Percentiles rank a stretch among this genome's conserved stretches.
Evolutionary conservation across 2,329 filamentous ascomycete species (phyloP).

Genomic region (Trichoderma koningiopsis): DNA sequence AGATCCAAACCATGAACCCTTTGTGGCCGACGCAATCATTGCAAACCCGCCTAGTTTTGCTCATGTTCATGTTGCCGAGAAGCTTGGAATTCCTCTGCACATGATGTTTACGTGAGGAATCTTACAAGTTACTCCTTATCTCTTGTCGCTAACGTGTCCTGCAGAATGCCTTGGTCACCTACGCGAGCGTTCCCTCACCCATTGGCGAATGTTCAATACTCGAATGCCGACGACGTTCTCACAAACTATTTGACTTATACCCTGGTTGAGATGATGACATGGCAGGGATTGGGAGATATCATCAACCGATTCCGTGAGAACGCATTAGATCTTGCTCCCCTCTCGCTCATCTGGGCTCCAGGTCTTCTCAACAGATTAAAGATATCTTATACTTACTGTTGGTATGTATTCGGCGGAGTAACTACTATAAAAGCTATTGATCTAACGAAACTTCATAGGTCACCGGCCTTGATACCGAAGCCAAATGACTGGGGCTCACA

Average conservation of each 20-base stretch:
- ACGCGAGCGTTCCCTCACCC: conserved; percentile 86
- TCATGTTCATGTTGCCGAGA: conserved; percentile 74
- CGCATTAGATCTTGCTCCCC: conserved; percentile 71
- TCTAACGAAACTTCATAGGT: conserved; percentile 42
- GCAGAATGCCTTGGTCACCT: conserved; percentile 88
- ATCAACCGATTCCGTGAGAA: conserved; percentile 85
- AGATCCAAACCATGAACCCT: conserved; percentile 57
- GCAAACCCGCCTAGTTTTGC: conserved; percentile 79
- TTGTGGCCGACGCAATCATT: conserved; percentile 81
- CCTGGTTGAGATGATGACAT: conserved; percentile 87
- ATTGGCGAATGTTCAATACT: conserved; percentile 76
- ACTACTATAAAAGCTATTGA: neutral
- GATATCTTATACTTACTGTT: conserved; percentile 89
- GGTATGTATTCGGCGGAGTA: conserved; percentile 46
- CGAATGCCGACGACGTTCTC: conserved; percentile 73
- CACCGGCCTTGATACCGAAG: conserved; percentile 75
- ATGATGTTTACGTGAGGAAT: conserved; percentile 82
- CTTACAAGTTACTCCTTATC: neutral
- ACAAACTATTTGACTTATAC: conserved; percentile 84
- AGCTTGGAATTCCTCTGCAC: conserved; percentile 72
- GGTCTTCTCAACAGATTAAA: conserved; percentile 74
- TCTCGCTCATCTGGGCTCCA: conserved; percentile 81
- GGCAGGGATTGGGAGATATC: conserved; percentile 88
- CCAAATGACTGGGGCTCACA: conserved; percentile 74
- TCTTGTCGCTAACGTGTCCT: neutral